Base-by-base conservation (phyloP, 1,284 basidiomycete genomes). In the Microbotryum silenes-acaulis region DNA sequence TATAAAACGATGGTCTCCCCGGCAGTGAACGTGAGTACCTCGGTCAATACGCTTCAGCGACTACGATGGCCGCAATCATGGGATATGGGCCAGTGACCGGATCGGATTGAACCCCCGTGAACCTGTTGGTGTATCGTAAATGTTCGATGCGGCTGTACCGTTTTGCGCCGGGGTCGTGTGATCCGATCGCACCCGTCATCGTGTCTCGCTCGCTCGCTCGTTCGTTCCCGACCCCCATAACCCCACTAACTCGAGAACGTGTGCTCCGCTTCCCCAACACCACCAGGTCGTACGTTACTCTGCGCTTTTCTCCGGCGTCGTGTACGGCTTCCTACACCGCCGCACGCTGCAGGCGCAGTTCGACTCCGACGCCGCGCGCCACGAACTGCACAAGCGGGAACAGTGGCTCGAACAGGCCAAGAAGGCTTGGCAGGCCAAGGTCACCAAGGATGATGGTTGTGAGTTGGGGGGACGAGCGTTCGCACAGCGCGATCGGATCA, bases 271-370 rank as follows among this genome's bases (percentile, higher is more conserved):
- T 23, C 16, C 14, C 14, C 25, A 25, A 3, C 25, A 25, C 25
- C 25, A n/a, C 10, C 72, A 98, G 94, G 93, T 97, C 75, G 88
- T 89, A 73, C 90, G 94, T 73, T 98, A 97, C 79, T 87, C 91
- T 46, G 92, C 94, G 57, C 85, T 98, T 70, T 79, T 88, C 67
- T 82, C 83, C 60, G 94, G 94, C 75, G 83, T 97, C 72, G 79
- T 86, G 75, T 98, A 97, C 77, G 94, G 96, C 73, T 86, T 96
- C 76, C 81, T 85, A 72, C 94, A 97, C 81, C 86, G 87, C 75
- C 84, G 88, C 74, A 88, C 92, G 74, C 80, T 98, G 70, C 91
- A 96, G 79, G 83, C 85, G 70, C 80, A 83, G 69, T 84, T 88
- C 75, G 85, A 96, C 77, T 79, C 81, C 65, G 81, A 85, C 67